These are phyloP conservation scores for Globisporangium lucens DNA, from an alignment of 352 stramenopile genomes.

Conservation along the genomic window DNA sequence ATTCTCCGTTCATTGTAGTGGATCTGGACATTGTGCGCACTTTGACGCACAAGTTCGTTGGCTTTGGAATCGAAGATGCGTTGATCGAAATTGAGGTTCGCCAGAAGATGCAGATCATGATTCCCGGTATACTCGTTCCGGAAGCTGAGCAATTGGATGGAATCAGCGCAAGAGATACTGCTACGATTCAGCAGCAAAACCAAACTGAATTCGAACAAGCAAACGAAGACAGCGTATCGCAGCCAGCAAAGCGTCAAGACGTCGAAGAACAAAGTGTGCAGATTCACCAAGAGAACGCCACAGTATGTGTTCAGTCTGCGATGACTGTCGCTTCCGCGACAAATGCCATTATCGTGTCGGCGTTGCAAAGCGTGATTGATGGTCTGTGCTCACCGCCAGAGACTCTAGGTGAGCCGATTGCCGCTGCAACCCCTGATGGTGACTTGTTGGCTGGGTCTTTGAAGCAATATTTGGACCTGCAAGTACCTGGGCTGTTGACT, in stretches of 20 bases:
- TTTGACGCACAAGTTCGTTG: conserved; percentile 3
- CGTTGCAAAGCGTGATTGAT: conserved; percentile 25
- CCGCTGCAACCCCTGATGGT: conserved; percentile 11
- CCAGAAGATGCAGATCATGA: conserved; percentile 14
- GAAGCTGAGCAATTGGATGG: neutral
- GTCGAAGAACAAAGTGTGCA: neutral
- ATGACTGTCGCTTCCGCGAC: conserved; percentile 19
- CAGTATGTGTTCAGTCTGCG: conserved; percentile 13
- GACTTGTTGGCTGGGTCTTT: neutral
- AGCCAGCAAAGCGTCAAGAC: neutral
- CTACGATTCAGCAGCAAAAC: neutral
- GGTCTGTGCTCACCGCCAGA: conserved; percentile 14
- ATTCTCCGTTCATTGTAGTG: neutral
- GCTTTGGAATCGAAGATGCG: conserved; percentile 8
- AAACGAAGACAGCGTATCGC: neutral
- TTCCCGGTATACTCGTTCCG: conserved; percentile 3
- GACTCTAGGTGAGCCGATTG: conserved; percentile 13
- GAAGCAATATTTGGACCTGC: neutral
- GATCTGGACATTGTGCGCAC: conserved; percentile 11
- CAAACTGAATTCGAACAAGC: neutral
- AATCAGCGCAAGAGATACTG: neutral
- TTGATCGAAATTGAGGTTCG: conserved; percentile 18
- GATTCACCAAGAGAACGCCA: neutral
- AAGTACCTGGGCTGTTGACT: neutral
- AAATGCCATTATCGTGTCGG: conserved; percentile 26